Evolutionary conservation across 2,329 filamentous ascomycete genomes (phyloP).

Genomic region (Clonostachys rosea): DNA sequence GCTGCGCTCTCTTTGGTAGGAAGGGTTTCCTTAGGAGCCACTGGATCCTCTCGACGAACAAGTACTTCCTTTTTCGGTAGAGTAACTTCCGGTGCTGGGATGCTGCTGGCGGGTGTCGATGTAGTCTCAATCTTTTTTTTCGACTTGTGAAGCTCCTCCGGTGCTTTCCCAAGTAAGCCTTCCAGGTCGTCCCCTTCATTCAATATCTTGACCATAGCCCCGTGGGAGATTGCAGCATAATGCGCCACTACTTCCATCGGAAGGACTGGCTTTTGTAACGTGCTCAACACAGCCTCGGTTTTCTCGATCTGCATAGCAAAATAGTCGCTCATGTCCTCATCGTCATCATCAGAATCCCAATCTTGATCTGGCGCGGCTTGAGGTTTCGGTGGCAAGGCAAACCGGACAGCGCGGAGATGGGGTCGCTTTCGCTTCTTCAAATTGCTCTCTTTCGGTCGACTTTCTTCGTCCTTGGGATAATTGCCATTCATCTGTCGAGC

Average conservation of each 20-base stretch:
- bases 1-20: too few relatives aligned
- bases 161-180: conserved; percentile 26
- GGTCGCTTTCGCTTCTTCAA: conserved; percentile 16
- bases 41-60: too few relatives aligned
- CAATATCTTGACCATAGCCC: conserved; percentile 41
- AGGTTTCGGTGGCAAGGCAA: conserved; percentile 32
- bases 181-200: conserved; percentile 36
- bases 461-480: too few relatives aligned
- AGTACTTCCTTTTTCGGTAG: too few relatives aligned
- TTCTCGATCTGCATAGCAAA: conserved; percentile 49
- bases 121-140: too few relatives aligned
- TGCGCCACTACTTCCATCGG: conserved; percentile 36
- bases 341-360: conserved; percentile 50
- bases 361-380: conserved; percentile 17
- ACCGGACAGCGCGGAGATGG: conserved; percentile 24
- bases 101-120: too few relatives aligned
- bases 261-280: conserved; percentile 32
- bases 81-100: too few relatives aligned
- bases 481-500: background rate
- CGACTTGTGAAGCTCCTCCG: background rate
- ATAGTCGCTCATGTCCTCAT: conserved; percentile 54
- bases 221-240: conserved; percentile 42
- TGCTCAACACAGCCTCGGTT: conserved; percentile 41
- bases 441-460: conserved; percentile 4
- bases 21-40: too few relatives aligned